Percentiles rank a stretch among this genome's conserved stretches.
phyloP scores from a whole-genome alignment of 1,139 yeast species.

The Candida glucosophila region DNA sequence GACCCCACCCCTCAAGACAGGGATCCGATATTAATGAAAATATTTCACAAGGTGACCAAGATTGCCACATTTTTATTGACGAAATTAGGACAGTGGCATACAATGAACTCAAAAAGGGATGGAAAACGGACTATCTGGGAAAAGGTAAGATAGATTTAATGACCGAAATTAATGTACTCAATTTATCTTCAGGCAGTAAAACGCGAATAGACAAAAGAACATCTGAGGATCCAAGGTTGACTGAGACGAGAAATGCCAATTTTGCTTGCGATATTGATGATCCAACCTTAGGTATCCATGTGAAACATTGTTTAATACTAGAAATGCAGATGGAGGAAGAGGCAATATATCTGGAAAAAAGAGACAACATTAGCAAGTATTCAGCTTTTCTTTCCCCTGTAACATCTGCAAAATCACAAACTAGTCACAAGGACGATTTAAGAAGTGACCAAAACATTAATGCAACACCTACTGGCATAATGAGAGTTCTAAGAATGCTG shows the following conservation, averaged over 20 bases:
- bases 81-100: conserved; percentile 65
- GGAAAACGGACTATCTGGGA: conserved; percentile 86
- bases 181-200: conserved; percentile 46
- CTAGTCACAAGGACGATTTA: conserved; percentile 1
- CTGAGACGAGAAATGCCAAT: conserved; percentile 36
- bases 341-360: conserved; percentile 30
- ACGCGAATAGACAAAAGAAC: conserved; percentile 20
- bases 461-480: conserved; percentile 89
- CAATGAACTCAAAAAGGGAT: conserved; percentile 81
- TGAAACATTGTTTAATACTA: conserved; percentile 65
- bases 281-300: conserved; percentile 68
- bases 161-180: conserved; percentile 54
- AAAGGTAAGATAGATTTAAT: conserved; percentile 71
- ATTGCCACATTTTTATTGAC: conserved; percentile 46
- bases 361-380: conserved; percentile 5
- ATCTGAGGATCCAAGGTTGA: conserved; percentile 20
- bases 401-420: conserved; percentile 8
- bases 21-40: conserved; percentile 1
- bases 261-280: conserved; percentile 78
- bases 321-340: conserved; percentile 96
- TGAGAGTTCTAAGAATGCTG: conserved; percentile 91
- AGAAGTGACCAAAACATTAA: conserved; percentile 9
- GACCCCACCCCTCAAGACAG: no score
- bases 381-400: conserved; percentile 8
- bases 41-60: conserved; percentile 5